Base-by-base conservation (phyloP, 73 alveolate genomes). In the Paramecium biaurelia region DNA sequence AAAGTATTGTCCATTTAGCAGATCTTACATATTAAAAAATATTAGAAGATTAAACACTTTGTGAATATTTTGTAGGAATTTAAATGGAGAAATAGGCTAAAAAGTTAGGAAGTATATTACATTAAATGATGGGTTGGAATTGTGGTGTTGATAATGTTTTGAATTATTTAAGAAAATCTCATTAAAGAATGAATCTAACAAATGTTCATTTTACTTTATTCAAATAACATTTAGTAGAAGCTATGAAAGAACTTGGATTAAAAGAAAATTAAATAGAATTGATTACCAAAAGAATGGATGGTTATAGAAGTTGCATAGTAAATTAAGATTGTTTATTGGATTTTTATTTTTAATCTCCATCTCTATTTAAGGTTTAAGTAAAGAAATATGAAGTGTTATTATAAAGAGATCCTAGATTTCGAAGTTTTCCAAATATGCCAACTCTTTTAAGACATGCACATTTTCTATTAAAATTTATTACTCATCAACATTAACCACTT, bases 171-270 rank as follows among this genome's bases (percentile, higher is more conserved):
- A 74, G 59, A 12, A 21, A 14, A 74, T 74, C 87, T 5, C 87
- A 74, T 74, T 32, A 74, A 14, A 24, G 9, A 6, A 74, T 74
- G 87, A 32, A 35, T 14, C 5, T 74, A 0, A 74, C 87, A n/a
- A 74, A 74, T 74, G 87, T 74, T n/a, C 87, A 74, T 74, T 74
- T 74, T 9, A 74, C 87, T 2, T 38, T 74, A 37, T 74, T 74
- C 32, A 74, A 74, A 74, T 35, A 38, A n/a, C 67, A 74, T 2
- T 11, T 74, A 35, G 59, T 74, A 1, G 59, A 38, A 15, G 41
- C 87, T 0, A 74, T 74, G 87, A 74, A 43, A 74, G 87, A 74
- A 74, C n/a, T 74, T 15, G 59, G 59, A 21, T 15, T 74, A 7
- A 32, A 24, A 12, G 87, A 74, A n/a, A 74, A 14, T 12, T 38